Evolutionary conservation across 495 filamentous ascomycete species (phyloP).

Genomic region (Penicillium coprophilum): DNA sequence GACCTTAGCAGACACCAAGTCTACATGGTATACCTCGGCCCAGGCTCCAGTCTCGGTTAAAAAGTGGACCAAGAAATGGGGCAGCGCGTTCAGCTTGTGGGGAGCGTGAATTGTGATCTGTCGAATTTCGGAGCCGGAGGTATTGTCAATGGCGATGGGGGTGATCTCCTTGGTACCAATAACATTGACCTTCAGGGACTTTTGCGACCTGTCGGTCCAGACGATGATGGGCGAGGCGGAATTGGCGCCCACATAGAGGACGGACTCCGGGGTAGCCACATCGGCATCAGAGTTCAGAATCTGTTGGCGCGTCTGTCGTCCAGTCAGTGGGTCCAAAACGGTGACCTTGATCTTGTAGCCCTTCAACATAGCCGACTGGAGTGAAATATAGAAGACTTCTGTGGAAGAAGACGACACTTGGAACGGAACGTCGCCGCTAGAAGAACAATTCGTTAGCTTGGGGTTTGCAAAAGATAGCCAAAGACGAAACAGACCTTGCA

Average conservation of each 20-base stretch:
- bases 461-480: not conserved
- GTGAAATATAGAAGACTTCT: constrained; percentile 72
- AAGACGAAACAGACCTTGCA: constrained; percentile 43
- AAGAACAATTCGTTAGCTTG: constrained; percentile 23
- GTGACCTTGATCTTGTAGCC: constrained; percentile 72
- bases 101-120: constrained; percentile 73
- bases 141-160: constrained; percentile 50
- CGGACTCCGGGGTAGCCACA: constrained; percentile 60
- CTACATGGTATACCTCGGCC: constrained; percentile 83
- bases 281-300: constrained; percentile 71
- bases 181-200: constrained; percentile 74
- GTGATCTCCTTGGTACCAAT: constrained; percentile 68
- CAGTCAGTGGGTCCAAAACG: constrained; percentile 67
- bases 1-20: constrained; percentile 62
- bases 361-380: constrained; percentile 66
- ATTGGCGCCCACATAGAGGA: constrained; percentile 80
- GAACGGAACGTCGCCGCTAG: constrained; percentile 66
- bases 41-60: constrained; percentile 67
- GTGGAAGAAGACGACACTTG: constrained; percentile 75
- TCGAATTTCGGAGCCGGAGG: constrained; percentile 58
- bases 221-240: constrained; percentile 78
- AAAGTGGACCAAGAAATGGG: constrained; percentile 85
- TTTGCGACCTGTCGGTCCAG: constrained; percentile 71
- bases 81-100: constrained; percentile 61
- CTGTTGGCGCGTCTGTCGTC: constrained; percentile 63